A percentile compares a stretch with the other conserved stretches of the same genome.
These are phyloP conservation scores for Russula sp. DNA, from an alignment of 768 basidiomycete genomes.

Conservation along the genomic window DNA sequence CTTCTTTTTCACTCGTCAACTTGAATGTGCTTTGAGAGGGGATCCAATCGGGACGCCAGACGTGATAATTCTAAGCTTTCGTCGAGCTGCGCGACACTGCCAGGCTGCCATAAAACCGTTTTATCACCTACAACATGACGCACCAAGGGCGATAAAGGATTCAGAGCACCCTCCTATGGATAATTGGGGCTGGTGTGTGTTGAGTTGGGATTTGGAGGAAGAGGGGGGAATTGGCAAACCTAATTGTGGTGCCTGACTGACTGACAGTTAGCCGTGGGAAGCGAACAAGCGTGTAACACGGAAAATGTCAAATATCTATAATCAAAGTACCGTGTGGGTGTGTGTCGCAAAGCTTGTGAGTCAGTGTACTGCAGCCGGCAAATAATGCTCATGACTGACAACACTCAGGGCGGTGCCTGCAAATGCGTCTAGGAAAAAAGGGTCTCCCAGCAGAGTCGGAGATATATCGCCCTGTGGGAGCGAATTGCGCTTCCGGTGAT, in stretches of 20 bases:
- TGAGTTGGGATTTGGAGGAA: neutral
- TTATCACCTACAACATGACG: too few relatives aligned
- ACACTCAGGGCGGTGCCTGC: slow-evolving; percentile 16
- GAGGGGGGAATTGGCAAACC: neutral
- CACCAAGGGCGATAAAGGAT: too few relatives aligned
- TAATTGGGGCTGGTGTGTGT: too few relatives aligned
- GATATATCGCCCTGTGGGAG: neutral
- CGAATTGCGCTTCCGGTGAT: neutral
- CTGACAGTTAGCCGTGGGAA: neutral
- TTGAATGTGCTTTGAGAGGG: too few relatives aligned
- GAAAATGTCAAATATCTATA: neutral
- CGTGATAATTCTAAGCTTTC: too few relatives aligned
- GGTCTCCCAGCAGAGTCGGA: too few relatives aligned
- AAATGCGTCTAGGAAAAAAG: neutral
- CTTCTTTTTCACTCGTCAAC: too few relatives aligned
- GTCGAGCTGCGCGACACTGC: too few relatives aligned
- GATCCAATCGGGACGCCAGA: too few relatives aligned
- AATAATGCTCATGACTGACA: neutral
- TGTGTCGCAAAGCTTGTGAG: neutral
- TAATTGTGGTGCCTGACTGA: neutral
- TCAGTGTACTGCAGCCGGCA: neutral
- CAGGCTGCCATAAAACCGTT: too few relatives aligned
- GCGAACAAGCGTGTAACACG: neutral
- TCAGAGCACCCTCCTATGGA: too few relatives aligned
- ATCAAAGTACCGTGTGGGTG: neutral